A percentile compares a stretch with the other conserved stretches of the same genome.
These are phyloP conservation scores for Boletus rubescentipes DNA, from an alignment of 768 basidiomycete genomes.

Conservation along the genomic window DNA sequence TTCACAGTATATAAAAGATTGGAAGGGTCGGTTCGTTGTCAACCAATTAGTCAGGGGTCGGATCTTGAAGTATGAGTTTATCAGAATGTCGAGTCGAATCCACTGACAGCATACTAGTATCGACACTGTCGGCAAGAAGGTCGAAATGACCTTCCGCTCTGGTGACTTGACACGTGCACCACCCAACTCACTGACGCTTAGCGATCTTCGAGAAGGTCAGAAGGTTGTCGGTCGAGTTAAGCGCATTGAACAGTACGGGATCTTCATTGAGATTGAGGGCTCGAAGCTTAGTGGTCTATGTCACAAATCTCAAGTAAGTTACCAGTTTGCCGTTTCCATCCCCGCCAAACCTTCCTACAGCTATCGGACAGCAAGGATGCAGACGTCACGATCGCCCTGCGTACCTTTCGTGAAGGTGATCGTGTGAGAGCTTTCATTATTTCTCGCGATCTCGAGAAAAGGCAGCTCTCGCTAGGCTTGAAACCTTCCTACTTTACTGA, in stretches of 20 bases:
- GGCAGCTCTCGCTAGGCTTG: slow-evolving; percentile 76
- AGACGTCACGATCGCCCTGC: slow-evolving; percentile 74
- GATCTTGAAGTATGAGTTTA: slow-evolving; percentile 60
- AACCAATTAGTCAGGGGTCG: slow-evolving; percentile 88
- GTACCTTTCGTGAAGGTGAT: slow-evolving; percentile 84
- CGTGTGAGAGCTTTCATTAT: slow-evolving; percentile 77
- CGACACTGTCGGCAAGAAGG: slow-evolving; percentile 65
- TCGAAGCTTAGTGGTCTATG: slow-evolving; percentile 87
- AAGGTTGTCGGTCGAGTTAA: slow-evolving; percentile 80
- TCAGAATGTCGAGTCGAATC: not conserved
- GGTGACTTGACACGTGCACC: slow-evolving; percentile 47
- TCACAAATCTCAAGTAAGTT: slow-evolving; percentile 83
- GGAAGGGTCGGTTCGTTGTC: slow-evolving; percentile 77
- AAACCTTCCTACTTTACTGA: slow-evolving; percentile 86
- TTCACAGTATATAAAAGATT: slow-evolving; percentile 88
- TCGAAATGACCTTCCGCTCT: slow-evolving; percentile 89
- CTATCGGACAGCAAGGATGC: slow-evolving; percentile 86
- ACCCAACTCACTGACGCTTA: slow-evolving; percentile 39
- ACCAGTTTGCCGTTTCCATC: not conserved
- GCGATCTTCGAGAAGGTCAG: slow-evolving; percentile 73
- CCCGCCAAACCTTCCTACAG: slow-evolving; percentile 39
- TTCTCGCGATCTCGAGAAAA: slow-evolving; percentile 71
- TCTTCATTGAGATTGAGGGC: slow-evolving; percentile 90
- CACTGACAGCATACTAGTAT: slow-evolving; percentile 48
- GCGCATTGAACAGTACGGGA: slow-evolving; percentile 81